Conservation (phyloP, 805 yeast species). For the Nakazawaea wickerhamii region DNA sequence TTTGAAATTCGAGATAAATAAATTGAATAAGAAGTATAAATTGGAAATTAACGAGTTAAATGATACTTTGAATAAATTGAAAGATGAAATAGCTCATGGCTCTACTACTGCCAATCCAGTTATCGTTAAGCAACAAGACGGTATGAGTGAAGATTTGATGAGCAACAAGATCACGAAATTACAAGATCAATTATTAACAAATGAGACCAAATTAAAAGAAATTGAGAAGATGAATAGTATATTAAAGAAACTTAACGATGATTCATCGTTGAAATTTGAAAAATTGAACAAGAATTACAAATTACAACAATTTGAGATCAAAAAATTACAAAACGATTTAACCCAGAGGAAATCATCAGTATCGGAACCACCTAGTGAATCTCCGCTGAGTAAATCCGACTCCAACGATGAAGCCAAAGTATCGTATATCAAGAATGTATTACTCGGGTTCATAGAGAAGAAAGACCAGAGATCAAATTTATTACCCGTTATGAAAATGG, state of each 20-base stretch:
- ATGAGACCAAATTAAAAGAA: slow-evolving; percentile 49
- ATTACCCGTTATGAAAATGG: slow-evolving; percentile 77
- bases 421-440: slow-evolving; percentile 81
- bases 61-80: slow-evolving; percentile 32
- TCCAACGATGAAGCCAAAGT: slow-evolving; percentile 41
- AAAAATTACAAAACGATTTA: too few species aligned
- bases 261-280: slow-evolving; percentile 59
- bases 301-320: slow-evolving; percentile 49
- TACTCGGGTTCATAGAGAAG: slow-evolving; percentile 88
- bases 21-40: slow-evolving; percentile 46
- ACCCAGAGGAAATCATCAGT: too few species aligned
- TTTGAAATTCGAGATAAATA: slow-evolving; percentile 47
- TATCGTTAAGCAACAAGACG: too few species aligned
- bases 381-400: too few species aligned
- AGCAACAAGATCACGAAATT: not conserved
- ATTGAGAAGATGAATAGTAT: slow-evolving; percentile 46
- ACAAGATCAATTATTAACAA: slow-evolving; percentile 46
- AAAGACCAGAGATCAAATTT: slow-evolving; percentile 85
- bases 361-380: too few species aligned
- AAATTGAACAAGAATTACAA: slow-evolving; percentile 68
- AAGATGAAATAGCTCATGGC: slow-evolving; percentile 27
- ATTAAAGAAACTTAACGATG: slow-evolving; percentile 61
- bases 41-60: slow-evolving; percentile 64
- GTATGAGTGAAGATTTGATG: slow-evolving; percentile 1
- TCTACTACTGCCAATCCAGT: too few species aligned